Evolutionary conservation across 345 rosid genomes (phyloP).

Genomic region (Lenwebbia sp.): DNA sequence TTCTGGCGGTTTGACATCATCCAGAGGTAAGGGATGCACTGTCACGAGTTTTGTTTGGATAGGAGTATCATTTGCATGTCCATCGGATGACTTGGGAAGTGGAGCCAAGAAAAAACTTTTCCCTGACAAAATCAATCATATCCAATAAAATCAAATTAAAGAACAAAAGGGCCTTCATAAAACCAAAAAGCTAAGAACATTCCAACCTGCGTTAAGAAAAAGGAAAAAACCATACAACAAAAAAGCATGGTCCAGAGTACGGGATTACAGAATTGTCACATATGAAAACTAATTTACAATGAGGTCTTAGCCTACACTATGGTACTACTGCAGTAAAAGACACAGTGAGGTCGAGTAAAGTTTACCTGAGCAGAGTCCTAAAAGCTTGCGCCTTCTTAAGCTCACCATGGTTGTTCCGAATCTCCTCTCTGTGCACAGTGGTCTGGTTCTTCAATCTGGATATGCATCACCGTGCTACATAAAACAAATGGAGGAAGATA

Average conservation of each 20-base stretch:
- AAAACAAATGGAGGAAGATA: neutral
- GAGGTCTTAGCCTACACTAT: neutral
- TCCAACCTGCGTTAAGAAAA: neutral
- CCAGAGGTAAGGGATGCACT: conserved; percentile 42
- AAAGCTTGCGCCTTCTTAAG: conserved; percentile 75
- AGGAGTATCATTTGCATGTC: conserved; percentile 20
- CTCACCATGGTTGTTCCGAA: conserved; percentile 61
- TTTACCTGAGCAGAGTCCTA: conserved; percentile 90
- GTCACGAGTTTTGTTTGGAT: conserved; percentile 22
- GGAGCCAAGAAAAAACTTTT: conserved; percentile 49
- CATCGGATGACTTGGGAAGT: conserved; percentile 37
- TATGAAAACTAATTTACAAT: neutral
- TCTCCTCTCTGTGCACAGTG: conserved; percentile 4
- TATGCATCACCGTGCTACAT: conserved; percentile 9
- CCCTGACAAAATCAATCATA: conserved; percentile 15
- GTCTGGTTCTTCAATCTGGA: conserved; percentile 8
- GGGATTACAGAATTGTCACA: neutral
- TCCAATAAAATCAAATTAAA: neutral
- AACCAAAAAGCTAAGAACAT: neutral
- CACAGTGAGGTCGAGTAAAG: neutral
- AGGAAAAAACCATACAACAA: neutral
- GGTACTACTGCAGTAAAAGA: neutral
- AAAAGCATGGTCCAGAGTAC: neutral
- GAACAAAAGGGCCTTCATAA: neutral
- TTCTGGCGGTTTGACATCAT: conserved; percentile 8